phyloP scores from a whole-genome alignment of 257 asterid genomes.

The Solanum ahanhuiri region DNA sequence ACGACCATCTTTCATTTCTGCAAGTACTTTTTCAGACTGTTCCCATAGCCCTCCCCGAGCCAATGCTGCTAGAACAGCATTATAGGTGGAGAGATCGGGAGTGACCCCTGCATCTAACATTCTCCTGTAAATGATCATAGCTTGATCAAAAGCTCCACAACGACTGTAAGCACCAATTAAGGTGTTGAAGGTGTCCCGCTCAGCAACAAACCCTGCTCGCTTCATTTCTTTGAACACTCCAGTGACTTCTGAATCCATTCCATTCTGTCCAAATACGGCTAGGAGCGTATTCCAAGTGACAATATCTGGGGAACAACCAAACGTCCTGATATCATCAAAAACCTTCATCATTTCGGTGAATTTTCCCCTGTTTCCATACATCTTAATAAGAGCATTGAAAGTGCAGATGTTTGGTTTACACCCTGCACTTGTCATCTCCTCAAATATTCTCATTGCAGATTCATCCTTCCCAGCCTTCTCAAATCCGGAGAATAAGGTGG shows the following conservation, averaged over 20 bases:
- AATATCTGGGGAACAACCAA: constrained; percentile 72
- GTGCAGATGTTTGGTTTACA: constrained; percentile 90
- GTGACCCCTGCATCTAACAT: constrained; percentile 73
- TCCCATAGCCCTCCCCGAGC: constrained; percentile 90
- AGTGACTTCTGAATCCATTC: constrained; percentile 77
- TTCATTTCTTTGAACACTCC: constrained; percentile 94
- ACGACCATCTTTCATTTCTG: constrained; percentile 56
- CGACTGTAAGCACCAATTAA: constrained; percentile 81
- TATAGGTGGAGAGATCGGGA: constrained; percentile 86
- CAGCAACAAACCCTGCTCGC: constrained; percentile 80
- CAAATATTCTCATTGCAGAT: constrained; percentile 61
- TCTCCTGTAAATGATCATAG: constrained; percentile 69
- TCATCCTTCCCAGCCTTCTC: constrained; percentile 94
- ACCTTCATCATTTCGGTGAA: constrained; percentile 83
- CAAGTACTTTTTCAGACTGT: constrained; percentile 75
- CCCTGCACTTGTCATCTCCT: constrained; percentile 59
- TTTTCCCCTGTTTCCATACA: constrained; percentile 82
- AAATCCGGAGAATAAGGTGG: constrained; percentile 81
- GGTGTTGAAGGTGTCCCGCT: constrained; percentile 93
- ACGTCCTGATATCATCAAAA: constrained; percentile 58
- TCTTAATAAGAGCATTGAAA: constrained; percentile 76
- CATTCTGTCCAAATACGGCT: constrained; percentile 92
- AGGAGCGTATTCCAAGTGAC: constrained; percentile 95
- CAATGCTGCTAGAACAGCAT: constrained; percentile 79
- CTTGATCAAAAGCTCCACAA: constrained; percentile 79